Evolutionary conservation across 805 yeast genomes (phyloP).

Genomic region (Yarrowia sp.): DNA sequence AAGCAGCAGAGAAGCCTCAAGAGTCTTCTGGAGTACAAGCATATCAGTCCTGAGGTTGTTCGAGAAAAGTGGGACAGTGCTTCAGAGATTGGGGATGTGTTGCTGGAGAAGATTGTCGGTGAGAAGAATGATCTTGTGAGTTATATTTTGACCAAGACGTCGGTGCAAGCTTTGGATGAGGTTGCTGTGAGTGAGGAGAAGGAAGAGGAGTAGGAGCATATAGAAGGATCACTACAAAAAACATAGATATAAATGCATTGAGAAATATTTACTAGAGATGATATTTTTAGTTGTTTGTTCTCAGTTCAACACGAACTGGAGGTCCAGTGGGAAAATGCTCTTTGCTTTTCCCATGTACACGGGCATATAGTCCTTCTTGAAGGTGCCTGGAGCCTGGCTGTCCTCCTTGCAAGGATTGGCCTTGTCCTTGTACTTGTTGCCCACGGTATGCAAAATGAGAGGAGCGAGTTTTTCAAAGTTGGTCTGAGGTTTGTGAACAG

Average conservation of each 20-base stretch:
- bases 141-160: slow-evolving; percentile 24
- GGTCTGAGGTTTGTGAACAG: too few relatives aligned
- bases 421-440: too few relatives aligned
- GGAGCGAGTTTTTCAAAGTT: too few relatives aligned
- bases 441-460: too few relatives aligned
- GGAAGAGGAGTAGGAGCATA: neutral
- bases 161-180: neutral
- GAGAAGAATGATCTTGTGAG: slow-evolving; percentile 17
- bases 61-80: slow-evolving; percentile 13
- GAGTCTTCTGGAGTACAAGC: slow-evolving; percentile 12
- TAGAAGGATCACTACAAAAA: neutral
- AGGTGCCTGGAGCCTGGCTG: too few relatives aligned
- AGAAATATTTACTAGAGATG: neutral
- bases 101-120: slow-evolving; percentile 16
- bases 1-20: slow-evolving; percentile 12
- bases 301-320: too few relatives aligned
- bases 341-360: too few relatives aligned
- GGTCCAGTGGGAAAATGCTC: too few relatives aligned
- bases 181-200: neutral
- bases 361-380: too few relatives aligned
- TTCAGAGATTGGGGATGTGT: slow-evolving; percentile 6
- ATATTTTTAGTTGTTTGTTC: too few relatives aligned
- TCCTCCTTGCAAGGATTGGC: too few relatives aligned
- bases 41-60: slow-evolving; percentile 11
- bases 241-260: neutral